A percentile compares a stretch with the other conserved stretches of the same genome.
Conservation (phyloP, 768 basidiomycete genomes). For the Pleurotus citrinopileatus region DNA sequence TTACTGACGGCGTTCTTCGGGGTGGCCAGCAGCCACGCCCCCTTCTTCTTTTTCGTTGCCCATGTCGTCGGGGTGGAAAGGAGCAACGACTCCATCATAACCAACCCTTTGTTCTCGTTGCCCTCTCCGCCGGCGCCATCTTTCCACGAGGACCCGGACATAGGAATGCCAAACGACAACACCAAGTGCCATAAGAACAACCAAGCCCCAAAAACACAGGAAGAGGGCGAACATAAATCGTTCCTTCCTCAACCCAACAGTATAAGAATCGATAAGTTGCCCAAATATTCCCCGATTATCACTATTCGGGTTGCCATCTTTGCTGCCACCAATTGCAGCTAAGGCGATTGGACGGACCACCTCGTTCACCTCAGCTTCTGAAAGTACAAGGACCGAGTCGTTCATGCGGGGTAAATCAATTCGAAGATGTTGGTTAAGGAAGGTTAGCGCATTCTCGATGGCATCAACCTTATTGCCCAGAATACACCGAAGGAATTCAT, state of each 20-base stretch:
- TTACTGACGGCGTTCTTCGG: slow-evolving; percentile 37
- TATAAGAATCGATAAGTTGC: slow-evolving; percentile 71
- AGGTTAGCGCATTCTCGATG: slow-evolving; percentile 85
- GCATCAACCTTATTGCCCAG: slow-evolving; percentile 89
- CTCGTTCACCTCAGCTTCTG: slow-evolving; percentile 67
- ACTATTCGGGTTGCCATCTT: slow-evolving; percentile 28
- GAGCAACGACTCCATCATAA: slow-evolving; percentile 40
- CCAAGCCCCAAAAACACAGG: slow-evolving; percentile 78
- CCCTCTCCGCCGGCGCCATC: slow-evolving; percentile 46
- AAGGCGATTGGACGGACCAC: slow-evolving; percentile 76
- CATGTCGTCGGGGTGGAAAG: slow-evolving; percentile 22
- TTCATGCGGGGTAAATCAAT: slow-evolving; percentile 81
- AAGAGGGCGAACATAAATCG: slow-evolving; percentile 82
- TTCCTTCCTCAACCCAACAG: slow-evolving; percentile 71
- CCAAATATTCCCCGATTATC: slow-evolving; percentile 65
- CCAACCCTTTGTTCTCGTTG: slow-evolving; percentile 47
- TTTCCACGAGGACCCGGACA: slow-evolving; percentile 44
- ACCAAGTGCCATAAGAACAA: slow-evolving; percentile 74
- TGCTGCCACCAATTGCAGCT: slow-evolving; percentile 67
- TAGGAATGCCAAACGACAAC: slow-evolving; percentile 75
- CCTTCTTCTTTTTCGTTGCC: slow-evolving; percentile 23
- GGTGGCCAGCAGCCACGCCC: slow-evolving; percentile 30
- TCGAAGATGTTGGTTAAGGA: slow-evolving; percentile 84
- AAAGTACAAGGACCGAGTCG: slow-evolving; percentile 72
- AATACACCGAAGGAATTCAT: slow-evolving; percentile 86